phyloP scores from a whole-genome alignment of 208 protist genomes.

The Naegleria lovaniensis region DNA sequence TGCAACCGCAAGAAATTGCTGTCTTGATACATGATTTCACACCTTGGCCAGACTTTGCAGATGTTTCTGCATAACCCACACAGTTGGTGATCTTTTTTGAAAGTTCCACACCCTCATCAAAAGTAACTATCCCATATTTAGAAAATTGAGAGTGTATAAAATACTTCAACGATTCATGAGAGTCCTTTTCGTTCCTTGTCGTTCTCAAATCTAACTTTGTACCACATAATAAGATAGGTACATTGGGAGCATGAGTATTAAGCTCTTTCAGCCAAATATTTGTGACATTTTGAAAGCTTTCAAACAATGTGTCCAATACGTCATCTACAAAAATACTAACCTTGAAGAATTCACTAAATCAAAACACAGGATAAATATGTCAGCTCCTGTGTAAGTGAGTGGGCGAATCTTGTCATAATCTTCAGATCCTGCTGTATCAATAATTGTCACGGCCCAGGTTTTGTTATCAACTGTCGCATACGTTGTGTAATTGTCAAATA shows the following conservation, averaged over 20 bases:
- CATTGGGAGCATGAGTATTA: constrained; percentile 51
- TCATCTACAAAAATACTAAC: no score
- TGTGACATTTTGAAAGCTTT: background rate
- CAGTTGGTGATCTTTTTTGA: background rate
- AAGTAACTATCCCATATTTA: background rate
- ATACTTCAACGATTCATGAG: background rate
- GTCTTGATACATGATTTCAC: background rate
- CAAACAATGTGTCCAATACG: no score
- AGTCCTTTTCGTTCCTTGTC: background rate
- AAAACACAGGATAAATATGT: constrained; percentile 14
- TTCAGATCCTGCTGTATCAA: constrained; percentile 27
- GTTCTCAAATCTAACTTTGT: constrained; percentile 24
- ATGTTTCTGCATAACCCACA: constrained; percentile 10
- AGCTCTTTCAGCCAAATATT: constrained; percentile 59
- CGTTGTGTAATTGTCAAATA: constrained; percentile 25
- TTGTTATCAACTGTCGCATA: background rate
- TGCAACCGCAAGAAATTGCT: background rate
- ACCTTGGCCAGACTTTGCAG: background rate
- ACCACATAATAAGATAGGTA: constrained; percentile 24
- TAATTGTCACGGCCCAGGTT: background rate
- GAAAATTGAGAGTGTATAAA: background rate
- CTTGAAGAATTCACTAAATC: background rate
- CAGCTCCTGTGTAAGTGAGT: background rate
- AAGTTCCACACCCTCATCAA: background rate
- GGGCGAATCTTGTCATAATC: constrained; percentile 28